These are phyloP conservation scores for Hypoxylon subgilvum DNA, from an alignment of 495 filamentous ascomycete species.

Conservation along the genomic window DNA sequence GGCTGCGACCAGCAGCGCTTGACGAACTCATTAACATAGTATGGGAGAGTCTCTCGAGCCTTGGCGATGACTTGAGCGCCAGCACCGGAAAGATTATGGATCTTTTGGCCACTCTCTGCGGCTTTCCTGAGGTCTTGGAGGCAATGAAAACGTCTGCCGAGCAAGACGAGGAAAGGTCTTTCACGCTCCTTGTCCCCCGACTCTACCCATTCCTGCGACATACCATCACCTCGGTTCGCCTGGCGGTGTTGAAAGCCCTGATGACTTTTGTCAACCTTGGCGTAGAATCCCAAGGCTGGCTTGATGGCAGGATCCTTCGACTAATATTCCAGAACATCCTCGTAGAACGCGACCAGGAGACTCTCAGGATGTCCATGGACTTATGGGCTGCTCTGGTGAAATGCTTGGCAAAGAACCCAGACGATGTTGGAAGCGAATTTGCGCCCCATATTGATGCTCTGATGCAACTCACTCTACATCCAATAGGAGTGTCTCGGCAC, in stretches of 20 bases:
- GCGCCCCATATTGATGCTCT: slow-evolving; percentile 74
- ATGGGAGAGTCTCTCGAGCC: slow-evolving; percentile 93
- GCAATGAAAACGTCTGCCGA: slow-evolving; percentile 92
- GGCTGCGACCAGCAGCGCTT: slow-evolving; percentile 75
- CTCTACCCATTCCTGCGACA: slow-evolving; percentile 96
- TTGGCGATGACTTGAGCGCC: slow-evolving; percentile 94
- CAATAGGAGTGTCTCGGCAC: slow-evolving; percentile 87
- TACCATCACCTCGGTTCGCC: slow-evolving; percentile 93
- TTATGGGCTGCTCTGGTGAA: slow-evolving; percentile 82
- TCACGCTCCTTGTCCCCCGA: slow-evolving; percentile 87
- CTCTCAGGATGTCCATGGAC: slow-evolving; percentile 77
- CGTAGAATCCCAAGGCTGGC: slow-evolving; percentile 85
- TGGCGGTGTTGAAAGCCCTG: slow-evolving; percentile 88
- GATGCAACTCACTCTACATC: slow-evolving; percentile 79
- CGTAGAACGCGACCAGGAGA: slow-evolving; percentile 83
- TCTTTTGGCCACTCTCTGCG: slow-evolving; percentile 90
- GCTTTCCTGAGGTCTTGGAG: slow-evolving; percentile 88
- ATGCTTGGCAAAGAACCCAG: slow-evolving; percentile 64
- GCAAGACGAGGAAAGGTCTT: slow-evolving; percentile 81
- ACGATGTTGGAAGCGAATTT: slow-evolving; percentile 68
- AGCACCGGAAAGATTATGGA: slow-evolving; percentile 99
- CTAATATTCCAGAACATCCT: slow-evolving; percentile 93
- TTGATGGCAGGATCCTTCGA: slow-evolving; percentile 85
- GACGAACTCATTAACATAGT: slow-evolving; percentile 87
- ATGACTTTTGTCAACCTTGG: slow-evolving; percentile 90